Percentiles rank a stretch among this genome's conserved stretches.
These are phyloP conservation scores for Ustilago shanxiensis DNA, from an alignment of 1,284 basidiomycete species.

Conservation along the genomic window DNA sequence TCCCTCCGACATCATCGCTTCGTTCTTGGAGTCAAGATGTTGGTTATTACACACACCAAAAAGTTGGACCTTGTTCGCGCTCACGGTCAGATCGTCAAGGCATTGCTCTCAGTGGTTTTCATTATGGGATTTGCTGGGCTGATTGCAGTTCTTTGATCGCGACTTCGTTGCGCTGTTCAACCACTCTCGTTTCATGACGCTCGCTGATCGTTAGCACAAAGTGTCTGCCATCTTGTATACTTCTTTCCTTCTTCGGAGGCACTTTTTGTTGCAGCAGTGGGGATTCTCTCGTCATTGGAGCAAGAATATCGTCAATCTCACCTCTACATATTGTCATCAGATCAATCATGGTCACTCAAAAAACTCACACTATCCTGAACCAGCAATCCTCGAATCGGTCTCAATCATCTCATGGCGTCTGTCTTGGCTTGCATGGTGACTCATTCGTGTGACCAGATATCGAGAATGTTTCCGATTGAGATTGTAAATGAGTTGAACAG, in stretches of 20 bases:
- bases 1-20: conserved; percentile 19
- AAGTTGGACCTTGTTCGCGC: conserved; percentile 29
- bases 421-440: background rate
- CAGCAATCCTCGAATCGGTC: conserved; percentile 37
- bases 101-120: conserved; percentile 20
- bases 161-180: conserved; percentile 16
- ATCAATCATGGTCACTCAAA: conserved; percentile 11
- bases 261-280: conserved; percentile 7
- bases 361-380: conserved; percentile 8
- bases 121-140: conserved; percentile 39
- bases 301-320: background rate
- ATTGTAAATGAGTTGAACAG: no score
- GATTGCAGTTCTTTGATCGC: background rate
- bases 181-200: background rate
- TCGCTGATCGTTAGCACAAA: background rate
- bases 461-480: background rate
- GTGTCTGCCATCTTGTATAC: conserved; percentile 25
- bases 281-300: background rate
- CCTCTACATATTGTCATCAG: conserved; percentile 15
- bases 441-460: background rate
- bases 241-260: conserved; percentile 8
- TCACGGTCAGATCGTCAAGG: conserved; percentile 3
- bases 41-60: conserved; percentile 7
- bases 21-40: background rate
- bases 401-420: conserved; percentile 4